A percentile compares a stretch with the other conserved stretches of the same genome.
Evolutionary conservation across 352 stramenopile species (phyloP).

Genomic region (Phytopythium boreale): DNA sequence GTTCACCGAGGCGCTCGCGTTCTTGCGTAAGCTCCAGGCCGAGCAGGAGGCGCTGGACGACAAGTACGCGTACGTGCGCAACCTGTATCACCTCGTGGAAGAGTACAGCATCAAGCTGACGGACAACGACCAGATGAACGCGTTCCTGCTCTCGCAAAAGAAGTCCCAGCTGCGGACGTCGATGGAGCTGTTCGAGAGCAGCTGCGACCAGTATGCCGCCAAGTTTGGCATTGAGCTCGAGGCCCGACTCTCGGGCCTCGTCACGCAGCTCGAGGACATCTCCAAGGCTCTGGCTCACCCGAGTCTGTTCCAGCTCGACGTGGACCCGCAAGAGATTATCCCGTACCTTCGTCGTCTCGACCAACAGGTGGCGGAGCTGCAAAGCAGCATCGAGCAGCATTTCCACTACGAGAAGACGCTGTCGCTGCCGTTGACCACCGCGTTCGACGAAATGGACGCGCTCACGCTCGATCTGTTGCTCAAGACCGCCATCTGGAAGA

Average conservation of each 20-base stretch:
- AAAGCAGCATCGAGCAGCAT: conserved; percentile 28
- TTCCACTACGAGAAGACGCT: conserved; percentile 58
- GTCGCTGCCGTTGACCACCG: conserved; percentile 46
- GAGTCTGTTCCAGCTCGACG: conserved; percentile 48
- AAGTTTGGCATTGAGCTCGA: conserved; percentile 79
- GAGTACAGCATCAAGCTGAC: conserved; percentile 67
- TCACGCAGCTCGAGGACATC: conserved; percentile 27
- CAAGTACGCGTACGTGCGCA: conserved; percentile 48
- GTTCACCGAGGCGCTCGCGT: conserved; percentile 57
- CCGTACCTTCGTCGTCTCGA: conserved; percentile 32
- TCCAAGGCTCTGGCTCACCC: conserved; percentile 29
- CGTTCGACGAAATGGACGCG: conserved; percentile 81
- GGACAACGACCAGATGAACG: conserved; percentile 69
- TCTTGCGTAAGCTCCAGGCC: conserved; percentile 49
- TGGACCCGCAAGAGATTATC: conserved; percentile 43
- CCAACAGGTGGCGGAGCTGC: conserved; percentile 20
- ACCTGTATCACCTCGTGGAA: conserved; percentile 62
- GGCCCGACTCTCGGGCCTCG: conserved; percentile 40
- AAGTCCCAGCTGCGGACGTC: conserved; percentile 68
- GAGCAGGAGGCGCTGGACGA: conserved; percentile 49
- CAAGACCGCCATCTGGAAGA: conserved; percentile 84
- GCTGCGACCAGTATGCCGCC: conserved; percentile 64
- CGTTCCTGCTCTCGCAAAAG: conserved; percentile 73
- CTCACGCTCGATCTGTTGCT: conserved; percentile 66
- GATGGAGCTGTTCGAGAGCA: conserved; percentile 73